Evolutionary conservation across 2,329 filamentous ascomycete species (phyloP), one percentile per base, ranked within the genome.

Genomic region (Venturia oleaginea): DNA sequence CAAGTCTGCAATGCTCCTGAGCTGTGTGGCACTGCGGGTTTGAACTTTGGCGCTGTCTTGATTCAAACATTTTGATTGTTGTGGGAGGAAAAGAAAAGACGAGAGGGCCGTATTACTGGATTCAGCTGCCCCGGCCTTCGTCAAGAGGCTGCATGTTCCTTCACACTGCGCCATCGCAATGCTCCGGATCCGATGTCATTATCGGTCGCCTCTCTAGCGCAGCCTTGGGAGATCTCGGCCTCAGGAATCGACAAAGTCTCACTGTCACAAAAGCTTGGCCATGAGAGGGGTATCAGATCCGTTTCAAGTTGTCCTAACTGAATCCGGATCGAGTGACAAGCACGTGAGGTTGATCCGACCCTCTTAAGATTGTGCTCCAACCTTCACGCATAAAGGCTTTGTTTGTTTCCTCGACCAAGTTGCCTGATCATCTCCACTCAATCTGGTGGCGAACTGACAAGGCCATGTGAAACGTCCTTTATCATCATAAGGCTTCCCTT

Each of bases 51-150:
- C 51, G 51, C 51, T 34, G 51, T n/a, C 51, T 57, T 34, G 51
- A n/a, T 34, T 34, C 27, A 57, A 57, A 57, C 51, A 57, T 22
- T 57, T n/a, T 57, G 51, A 57, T 57, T 57, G 51, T 27, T 37
- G 27, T 34, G 15, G n/a, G 51, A 30, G 34, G n/a, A 54, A 57
- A 30, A 57, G 34, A 57, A n/a, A 30, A 19, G 30, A 30, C 34
- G 27, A 54, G 24, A 37, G 30, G 7, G 27, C 51, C 13, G 51
- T 34, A 3, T 19, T 57, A 57, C 51, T 57, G 51, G 27, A 34
- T 30, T 7, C n/a, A 4, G 51, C 46, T 17, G 27, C 10, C 51
- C 24, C 48, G 15, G 48, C 48, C 27, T n/a, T 55, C 6, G 11
- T 15, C 13, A 7, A 37, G 34, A 37, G 34, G 13, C 48, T 55